Evolutionary conservation across 805 yeast species (phyloP).

Genomic region (Candida caryicola): DNA sequence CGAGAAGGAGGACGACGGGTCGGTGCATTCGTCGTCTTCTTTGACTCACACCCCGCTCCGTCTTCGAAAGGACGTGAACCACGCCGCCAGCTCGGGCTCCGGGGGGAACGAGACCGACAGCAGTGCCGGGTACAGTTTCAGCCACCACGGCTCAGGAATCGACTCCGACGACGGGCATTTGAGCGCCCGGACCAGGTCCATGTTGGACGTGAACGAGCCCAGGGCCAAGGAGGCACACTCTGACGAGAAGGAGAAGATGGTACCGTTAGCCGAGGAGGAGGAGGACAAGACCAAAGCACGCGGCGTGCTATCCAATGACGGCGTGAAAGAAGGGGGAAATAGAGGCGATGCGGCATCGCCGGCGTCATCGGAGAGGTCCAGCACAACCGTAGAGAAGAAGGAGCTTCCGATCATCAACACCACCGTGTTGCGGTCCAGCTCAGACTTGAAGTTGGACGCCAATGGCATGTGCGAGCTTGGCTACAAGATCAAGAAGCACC

Average conservation of each 20-base stretch:
- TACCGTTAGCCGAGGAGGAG: constrained; percentile 1
- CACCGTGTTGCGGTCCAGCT: constrained; percentile 7
- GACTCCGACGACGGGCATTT: not conserved
- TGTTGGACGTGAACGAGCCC: constrained; percentile 7
- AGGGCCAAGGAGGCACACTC: constrained; percentile 1
- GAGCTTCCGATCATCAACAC: constrained; percentile 5
- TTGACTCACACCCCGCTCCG: constrained; percentile 20
- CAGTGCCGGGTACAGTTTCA: not conserved
- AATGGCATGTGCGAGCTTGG: constrained; percentile 41
- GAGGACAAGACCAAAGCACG: not conserved
- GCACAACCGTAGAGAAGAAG: constrained; percentile 3
- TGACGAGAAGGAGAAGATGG: not conserved
- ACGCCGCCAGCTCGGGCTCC: not conserved
- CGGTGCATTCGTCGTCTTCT: constrained; percentile 26
- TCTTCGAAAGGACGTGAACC: constrained; percentile 12
- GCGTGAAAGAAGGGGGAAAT: constrained; percentile 1
- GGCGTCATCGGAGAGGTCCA: not conserved
- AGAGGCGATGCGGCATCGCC: not conserved
- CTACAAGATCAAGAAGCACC: constrained; percentile 41
- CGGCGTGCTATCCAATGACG: not conserved
- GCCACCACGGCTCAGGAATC: not conserved
- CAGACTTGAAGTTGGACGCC: constrained; percentile 20
- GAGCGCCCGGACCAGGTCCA: not conserved
- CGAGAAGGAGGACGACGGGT: constrained; percentile 9
- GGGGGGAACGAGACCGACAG: constrained; percentile 2